Evolutionary conservation across 1,284 basidiomycete species (phyloP).

Genomic region (Leccinum solheimii): DNA sequence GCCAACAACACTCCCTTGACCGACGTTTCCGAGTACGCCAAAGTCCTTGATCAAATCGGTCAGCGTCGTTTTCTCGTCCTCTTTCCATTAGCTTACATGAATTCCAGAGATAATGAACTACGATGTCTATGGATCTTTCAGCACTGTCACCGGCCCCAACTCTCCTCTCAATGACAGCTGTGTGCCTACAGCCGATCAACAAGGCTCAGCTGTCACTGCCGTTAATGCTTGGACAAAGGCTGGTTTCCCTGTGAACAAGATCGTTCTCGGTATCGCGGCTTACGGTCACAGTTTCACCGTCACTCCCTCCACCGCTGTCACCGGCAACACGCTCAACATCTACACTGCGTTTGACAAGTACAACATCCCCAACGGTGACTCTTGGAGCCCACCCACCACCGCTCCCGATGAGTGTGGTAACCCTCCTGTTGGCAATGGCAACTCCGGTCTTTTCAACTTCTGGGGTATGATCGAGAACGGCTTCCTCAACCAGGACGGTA

Average conservation of each 20-base stretch:
- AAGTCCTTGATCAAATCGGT: slow-evolving; percentile 74
- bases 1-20: slow-evolving; percentile 54
- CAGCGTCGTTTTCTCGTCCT: slow-evolving; percentile 18
- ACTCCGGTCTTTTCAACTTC: slow-evolving; percentile 52
- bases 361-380: slow-evolving; percentile 52
- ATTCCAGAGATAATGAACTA: slow-evolving; percentile 77
- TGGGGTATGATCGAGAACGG: slow-evolving; percentile 57
- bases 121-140: slow-evolving; percentile 70
- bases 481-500: slow-evolving; percentile 55
- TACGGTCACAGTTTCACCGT: slow-evolving; percentile 67
- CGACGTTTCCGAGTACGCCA: slow-evolving; percentile 69
- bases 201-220: slow-evolving; percentile 75
- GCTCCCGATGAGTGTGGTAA: slow-evolving; percentile 57
- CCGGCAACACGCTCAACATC: slow-evolving; percentile 36
- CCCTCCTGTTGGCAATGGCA: slow-evolving; percentile 35
- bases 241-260: slow-evolving; percentile 75
- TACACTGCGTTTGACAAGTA: slow-evolving; percentile 53
- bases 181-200: slow-evolving; percentile 55
- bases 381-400: slow-evolving; percentile 49
- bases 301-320: slow-evolving; percentile 41
- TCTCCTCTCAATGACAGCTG: slow-evolving; percentile 81
- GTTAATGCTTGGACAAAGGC: slow-evolving; percentile 75
- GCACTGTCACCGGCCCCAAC: slow-evolving; percentile 67
- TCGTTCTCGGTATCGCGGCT: slow-evolving; percentile 79
- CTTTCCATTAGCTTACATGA: slow-evolving; percentile 22